Base-by-base conservation (phyloP, 805 yeast species). In the Saccharomycopsis selenospora region DNA sequence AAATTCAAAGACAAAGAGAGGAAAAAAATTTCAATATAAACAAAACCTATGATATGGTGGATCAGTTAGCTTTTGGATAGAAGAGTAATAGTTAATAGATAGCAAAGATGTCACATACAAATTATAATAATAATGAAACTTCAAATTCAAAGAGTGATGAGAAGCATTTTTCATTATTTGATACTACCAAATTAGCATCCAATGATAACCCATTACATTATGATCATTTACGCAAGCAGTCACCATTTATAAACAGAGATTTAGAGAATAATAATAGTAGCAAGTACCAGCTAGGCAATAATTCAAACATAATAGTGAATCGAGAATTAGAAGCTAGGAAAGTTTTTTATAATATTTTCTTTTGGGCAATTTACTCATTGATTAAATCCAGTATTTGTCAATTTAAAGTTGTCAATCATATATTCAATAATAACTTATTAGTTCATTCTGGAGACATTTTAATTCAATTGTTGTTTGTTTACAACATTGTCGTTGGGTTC, bases 241-340 rank as follows among this genome's bases (percentile, higher is more conserved):
- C 38, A 20, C 38, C 38, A 6, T 33, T 33, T 20, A 33, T 33
- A 33, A 33, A 33, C 17, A 6, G 20, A 4, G 10, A 33, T 4
- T 33, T 33, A 20, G 38, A 14, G 10, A 14, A 33, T 20, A 10
- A 20, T 20, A 33, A 33, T 14, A 20, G n/a, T 6, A 33, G 20
- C 6, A 17, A 33, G 38, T 33, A 33, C 10, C 38, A 33, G 38
- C 38, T 33, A 33, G 38, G 38, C n/a, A 33, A 20, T 14, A 33
- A 33, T 33, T 20, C 45, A 8, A 42, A n/a, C 24, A 17, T 22
- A 27, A n/a, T 27, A 18, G 17, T 42, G 8, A 45, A 45, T 38
- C 38, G 38, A 20, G 48, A 45, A 25, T 36, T 45, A 11, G 42
- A 45, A n/a, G 48, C 48, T 3, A 24, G 29, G n/a, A 45, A 45